A percentile compares a stretch with the other conserved stretches of the same genome.
Evolutionary conservation across 1,139 yeast genomes (phyloP).

Genomic region (Hansenula sp.): DNA sequence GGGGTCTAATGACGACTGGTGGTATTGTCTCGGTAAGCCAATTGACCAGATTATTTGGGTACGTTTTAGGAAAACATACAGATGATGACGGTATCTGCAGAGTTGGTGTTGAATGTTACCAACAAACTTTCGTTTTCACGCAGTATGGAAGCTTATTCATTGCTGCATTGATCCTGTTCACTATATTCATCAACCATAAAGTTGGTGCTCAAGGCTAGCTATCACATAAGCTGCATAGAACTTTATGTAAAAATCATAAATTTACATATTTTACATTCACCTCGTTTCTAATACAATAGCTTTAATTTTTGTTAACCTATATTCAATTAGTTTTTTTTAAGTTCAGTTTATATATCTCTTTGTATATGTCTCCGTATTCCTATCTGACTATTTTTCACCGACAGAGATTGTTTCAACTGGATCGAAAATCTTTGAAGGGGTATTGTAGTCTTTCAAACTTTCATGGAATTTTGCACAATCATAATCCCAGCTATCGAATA

Average conservation of each 20-base stretch:
- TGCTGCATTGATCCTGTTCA: conserved; percentile 7
- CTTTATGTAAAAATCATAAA: no score
- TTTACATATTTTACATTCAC: not conserved
- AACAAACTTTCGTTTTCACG: conserved; percentile 9
- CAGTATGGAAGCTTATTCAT: conserved; percentile 8
- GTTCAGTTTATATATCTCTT: no score
- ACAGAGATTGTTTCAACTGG: conserved; percentile 1
- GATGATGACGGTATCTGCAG: conserved; percentile 12
- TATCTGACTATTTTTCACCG: not conserved
- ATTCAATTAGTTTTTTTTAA: no score
- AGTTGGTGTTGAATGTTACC: conserved; percentile 12
- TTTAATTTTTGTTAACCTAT: no score
- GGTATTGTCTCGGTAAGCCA: conserved; percentile 33
- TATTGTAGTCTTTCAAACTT: conserved; percentile 33
- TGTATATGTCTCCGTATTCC: no score
- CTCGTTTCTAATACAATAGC: no score
- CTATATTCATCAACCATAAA: conserved; percentile 8
- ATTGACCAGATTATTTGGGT: conserved; percentile 31
- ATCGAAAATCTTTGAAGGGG: conserved; percentile 4
- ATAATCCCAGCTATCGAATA: conserved; percentile 76
- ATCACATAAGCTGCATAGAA: no score
- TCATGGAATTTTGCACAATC: conserved; percentile 60
- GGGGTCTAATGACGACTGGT: conserved; percentile 73
- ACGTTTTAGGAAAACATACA: conserved; percentile 30
- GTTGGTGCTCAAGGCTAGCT: not conserved